phyloP scores from a whole-genome alignment of 345 rosid genomes.

The Theobroma cacao region DNA sequence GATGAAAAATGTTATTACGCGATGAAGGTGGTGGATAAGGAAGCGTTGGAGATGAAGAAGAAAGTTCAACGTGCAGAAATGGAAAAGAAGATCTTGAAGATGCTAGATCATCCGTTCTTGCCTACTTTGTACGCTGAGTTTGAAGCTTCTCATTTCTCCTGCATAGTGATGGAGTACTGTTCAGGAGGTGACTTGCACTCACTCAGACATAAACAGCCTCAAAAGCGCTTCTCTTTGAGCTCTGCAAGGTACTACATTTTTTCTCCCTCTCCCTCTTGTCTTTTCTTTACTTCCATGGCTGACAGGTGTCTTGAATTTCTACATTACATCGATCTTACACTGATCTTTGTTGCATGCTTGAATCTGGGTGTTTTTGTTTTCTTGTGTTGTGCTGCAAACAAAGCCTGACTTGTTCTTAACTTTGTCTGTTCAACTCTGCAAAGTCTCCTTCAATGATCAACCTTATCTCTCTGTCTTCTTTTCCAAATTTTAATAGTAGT shows the following conservation, averaged over 20 bases:
- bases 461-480: background rate
- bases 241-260: slow-evolving; percentile 57
- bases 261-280: no score
- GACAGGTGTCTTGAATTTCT: slow-evolving; percentile 16
- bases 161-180: slow-evolving; percentile 94
- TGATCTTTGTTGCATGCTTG: background rate
- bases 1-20: slow-evolving; percentile 48
- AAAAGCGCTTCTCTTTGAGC: slow-evolving; percentile 57
- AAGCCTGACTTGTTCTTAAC: background rate
- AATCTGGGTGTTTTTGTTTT: background rate
- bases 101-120: slow-evolving; percentile 91
- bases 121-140: slow-evolving; percentile 88
- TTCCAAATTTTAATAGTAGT: background rate
- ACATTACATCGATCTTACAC: background rate
- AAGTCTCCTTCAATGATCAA: background rate
- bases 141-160: slow-evolving; percentile 81
- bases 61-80: slow-evolving; percentile 75
- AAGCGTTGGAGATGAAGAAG: slow-evolving; percentile 61
- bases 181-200: slow-evolving; percentile 92
- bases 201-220: slow-evolving; percentile 64
- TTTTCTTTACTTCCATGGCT: slow-evolving; percentile 22
- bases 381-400: background rate
- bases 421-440: background rate
- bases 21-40: slow-evolving; percentile 93
- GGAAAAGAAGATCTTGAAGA: slow-evolving; percentile 79